Percentiles rank a stretch among this genome's conserved stretches.
phyloP scores from a whole-genome alignment of 2,329 filamentous ascomycete species.

The Alternaria alternata region DNA sequence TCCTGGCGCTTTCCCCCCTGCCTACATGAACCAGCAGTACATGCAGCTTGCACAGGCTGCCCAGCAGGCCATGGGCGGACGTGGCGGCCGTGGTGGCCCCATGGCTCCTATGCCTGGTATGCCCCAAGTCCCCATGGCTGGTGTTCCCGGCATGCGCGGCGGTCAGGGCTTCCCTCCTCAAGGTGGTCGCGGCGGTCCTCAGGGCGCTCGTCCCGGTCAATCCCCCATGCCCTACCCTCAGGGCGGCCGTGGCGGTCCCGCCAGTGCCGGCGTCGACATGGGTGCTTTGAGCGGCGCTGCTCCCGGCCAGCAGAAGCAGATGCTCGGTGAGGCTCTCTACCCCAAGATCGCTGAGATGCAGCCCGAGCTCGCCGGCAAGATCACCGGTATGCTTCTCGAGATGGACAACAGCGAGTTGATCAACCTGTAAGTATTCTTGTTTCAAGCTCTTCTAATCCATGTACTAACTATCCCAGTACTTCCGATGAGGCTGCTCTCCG shows the following conservation, averaged over 20 bases:
- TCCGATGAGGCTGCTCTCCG: constrained; percentile 89
- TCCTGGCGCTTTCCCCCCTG: constrained; percentile 74
- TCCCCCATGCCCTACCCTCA: constrained; percentile 45
- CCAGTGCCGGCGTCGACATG: constrained; percentile 57
- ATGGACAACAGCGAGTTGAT: constrained; percentile 98
- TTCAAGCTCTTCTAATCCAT: background rate
- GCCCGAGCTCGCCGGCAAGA: constrained; percentile 96
- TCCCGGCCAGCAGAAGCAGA: constrained; percentile 91
- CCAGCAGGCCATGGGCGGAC: constrained; percentile 64
- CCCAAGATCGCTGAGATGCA: constrained; percentile 97
- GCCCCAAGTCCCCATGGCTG: constrained; percentile 71
- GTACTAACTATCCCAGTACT: constrained; percentile 66
- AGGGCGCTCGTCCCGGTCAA: constrained; percentile 45
- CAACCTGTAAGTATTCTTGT: constrained; percentile 78
- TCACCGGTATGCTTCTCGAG: constrained; percentile 99
- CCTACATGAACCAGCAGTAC: constrained; percentile 79
- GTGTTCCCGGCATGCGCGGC: constrained; percentile 53
- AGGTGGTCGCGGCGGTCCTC: constrained; percentile 49
- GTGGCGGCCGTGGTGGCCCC: constrained; percentile 69
- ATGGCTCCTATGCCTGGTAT: constrained; percentile 71
- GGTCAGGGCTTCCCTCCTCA: constrained; percentile 52
- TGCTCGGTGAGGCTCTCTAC: constrained; percentile 96
- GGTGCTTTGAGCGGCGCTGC: constrained; percentile 62
- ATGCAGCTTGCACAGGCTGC: constrained; percentile 79
- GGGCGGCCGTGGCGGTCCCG: constrained; percentile 34